These are phyloP conservation scores for Oryza punctata DNA, from an alignment of 176 grass and related monocot species.

Conservation along the genomic window DNA sequence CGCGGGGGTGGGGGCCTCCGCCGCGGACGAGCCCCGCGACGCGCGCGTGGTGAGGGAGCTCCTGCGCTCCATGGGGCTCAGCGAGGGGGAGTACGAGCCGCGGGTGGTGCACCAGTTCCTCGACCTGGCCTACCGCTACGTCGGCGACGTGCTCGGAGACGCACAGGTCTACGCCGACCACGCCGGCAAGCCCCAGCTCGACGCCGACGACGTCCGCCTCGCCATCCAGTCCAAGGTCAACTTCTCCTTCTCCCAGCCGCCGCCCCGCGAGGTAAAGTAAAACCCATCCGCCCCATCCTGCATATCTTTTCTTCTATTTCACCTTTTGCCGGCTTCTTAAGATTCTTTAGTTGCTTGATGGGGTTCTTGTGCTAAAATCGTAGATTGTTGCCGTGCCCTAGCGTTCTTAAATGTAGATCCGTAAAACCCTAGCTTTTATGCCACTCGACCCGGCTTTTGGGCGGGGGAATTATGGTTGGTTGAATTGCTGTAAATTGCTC, in stretches of 20 bases:
- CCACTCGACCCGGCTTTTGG: background rate
- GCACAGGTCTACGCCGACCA: conserved; percentile 91
- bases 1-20: conserved; percentile 26
- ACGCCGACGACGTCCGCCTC: conserved; percentile 87
- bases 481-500: background rate
- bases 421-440: conserved; percentile 28
- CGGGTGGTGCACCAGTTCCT: conserved; percentile 94
- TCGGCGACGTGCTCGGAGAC: conserved; percentile 78
- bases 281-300: background rate
- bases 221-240: conserved; percentile 97
- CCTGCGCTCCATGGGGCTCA: conserved; percentile 91
- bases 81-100: conserved; percentile 88
- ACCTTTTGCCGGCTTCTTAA: background rate
- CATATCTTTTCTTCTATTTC: background rate
- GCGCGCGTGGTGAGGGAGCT: conserved; percentile 83
- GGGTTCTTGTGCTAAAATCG: background rate
- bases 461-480: background rate
- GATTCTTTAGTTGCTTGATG: background rate
- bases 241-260: conserved; percentile 96
- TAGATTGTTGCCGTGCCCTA: background rate
- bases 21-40: conserved; percentile 71
- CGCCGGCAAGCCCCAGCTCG: conserved; percentile 77
- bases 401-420: background rate
- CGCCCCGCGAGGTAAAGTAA: conserved; percentile 87
- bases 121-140: conserved; percentile 91